Conservation (phyloP, 352 stramenopile species). For the Phytophthora sojae region DNA sequence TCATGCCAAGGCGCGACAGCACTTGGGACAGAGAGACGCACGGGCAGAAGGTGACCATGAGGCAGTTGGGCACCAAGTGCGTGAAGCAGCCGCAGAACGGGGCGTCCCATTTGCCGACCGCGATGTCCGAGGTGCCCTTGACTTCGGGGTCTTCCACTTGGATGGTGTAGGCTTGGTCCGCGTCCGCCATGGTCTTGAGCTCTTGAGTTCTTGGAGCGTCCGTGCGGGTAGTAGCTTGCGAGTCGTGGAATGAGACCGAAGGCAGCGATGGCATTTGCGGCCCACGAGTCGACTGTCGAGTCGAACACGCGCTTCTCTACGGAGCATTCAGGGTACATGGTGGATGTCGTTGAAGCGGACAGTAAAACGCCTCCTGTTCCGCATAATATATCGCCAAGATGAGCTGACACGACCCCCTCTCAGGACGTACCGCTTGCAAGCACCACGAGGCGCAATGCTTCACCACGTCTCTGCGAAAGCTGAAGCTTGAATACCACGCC, state of each 20-base stretch:
- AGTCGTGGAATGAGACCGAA: constrained; percentile 12
- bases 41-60: constrained; percentile 44
- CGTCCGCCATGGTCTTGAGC: constrained; percentile 9
- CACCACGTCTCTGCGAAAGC: neutral
- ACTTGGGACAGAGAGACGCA: constrained; percentile 37
- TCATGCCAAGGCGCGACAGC: constrained; percentile 15
- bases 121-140: constrained; percentile 28
- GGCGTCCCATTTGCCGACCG: constrained; percentile 18
- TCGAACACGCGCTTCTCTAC: neutral
- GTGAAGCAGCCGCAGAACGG: constrained; percentile 40
- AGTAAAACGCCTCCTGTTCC: neutral
- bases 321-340: neutral
- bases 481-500: neutral
- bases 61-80: constrained; percentile 45
- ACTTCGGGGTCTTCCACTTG: constrained; percentile 22
- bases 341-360: neutral
- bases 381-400: neutral
- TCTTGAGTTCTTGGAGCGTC: neutral
- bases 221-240: constrained; percentile 7
- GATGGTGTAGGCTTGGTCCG: constrained; percentile 22
- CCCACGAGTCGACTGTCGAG: neutral
- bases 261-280: neutral
- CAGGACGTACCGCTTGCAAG: neutral
- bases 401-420: neutral
- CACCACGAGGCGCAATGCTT: neutral